Evolutionary conservation across 306 rosid species (phyloP), one percentile per base, ranked within the genome.

Genomic region (Delonix regia): DNA sequence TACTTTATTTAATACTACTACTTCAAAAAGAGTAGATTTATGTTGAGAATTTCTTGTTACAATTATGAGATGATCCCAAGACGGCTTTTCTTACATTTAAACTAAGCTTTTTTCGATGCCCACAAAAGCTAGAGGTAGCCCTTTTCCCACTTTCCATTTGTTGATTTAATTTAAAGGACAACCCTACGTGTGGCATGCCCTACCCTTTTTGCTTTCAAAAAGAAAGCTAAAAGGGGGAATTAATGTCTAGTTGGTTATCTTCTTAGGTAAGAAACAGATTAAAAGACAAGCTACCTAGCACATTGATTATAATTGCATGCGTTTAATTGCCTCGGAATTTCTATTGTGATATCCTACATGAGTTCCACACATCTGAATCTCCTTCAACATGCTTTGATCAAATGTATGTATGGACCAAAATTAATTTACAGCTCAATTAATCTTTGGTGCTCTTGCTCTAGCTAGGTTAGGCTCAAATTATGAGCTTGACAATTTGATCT

Each of bases 31-130:
- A 60, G 28, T 27, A 8, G 15, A 60, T 47, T 47, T 47, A 47
- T 30, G 13, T 18, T 63, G 15, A 18, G 15, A 63, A 8, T 34
- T 63, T 21, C 25, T 3, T 9, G 9, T 18, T 33, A n/a, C 10
- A 14, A 4, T 38, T 3, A 9, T 10, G 38, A 38, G 49, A 64
- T 64, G 84, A 91, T 87, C 94, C 92, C 94, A 69, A 89, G 68
- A 82, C 14, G 64, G 52, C 62, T 75, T 74, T 44, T 69, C 71
- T 73, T 68, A 65, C 33, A 60, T 51, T 10, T 6, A n/a, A 45
- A 51, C 18, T 2, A 14, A 53, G 64, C 56, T 27, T 49, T 55
- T 73, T 49, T 36, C 42, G 44, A 22, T 61, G 8, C 59, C 13
- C 76, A 33, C 60, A 56, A 83, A 76, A 53, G 81, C 21, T 47